These are phyloP conservation scores for Cladorrhinum sp. DNA, from an alignment of 2,329 filamentous ascomycete genomes.

Conservation along the genomic window DNA sequence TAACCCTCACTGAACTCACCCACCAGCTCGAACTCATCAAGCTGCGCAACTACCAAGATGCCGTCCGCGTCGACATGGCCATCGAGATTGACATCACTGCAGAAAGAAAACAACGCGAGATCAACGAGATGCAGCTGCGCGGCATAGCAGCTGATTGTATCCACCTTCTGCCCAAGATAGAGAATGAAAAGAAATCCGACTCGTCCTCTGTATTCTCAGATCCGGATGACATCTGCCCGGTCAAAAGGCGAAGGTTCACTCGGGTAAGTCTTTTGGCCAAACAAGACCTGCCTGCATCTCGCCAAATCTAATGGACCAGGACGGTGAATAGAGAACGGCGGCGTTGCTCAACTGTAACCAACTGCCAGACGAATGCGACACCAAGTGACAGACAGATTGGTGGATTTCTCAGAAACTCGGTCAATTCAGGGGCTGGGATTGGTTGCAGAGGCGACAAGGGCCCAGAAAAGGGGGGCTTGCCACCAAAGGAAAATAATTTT, in stretches of 20 bases:
- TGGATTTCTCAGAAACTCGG: neutral
- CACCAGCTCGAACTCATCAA: constrained; percentile 1
- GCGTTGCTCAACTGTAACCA: neutral
- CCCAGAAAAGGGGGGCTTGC: neutral
- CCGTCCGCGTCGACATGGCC: neutral
- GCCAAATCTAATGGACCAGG: neutral
- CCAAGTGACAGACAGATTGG: neutral
- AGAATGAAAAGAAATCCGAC: neutral
- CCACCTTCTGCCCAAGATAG: neutral
- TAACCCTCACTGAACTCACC: neutral
- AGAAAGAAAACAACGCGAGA: neutral
- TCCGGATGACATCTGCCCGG: neutral
- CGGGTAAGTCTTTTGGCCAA: neutral
- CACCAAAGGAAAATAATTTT: neutral
- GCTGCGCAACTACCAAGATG: neutral
- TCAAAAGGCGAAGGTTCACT: neutral
- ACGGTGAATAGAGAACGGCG: neutral
- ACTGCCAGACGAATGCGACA: neutral
- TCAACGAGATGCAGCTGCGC: neutral
- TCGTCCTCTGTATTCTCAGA: neutral
- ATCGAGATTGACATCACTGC: neutral
- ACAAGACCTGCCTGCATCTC: too few relatives aligned
- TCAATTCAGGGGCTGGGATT: neutral
- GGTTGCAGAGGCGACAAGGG: neutral
- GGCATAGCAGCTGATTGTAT: neutral